Percentiles rank a stretch among this genome's conserved stretches.
Evolutionary conservation across 805 yeast genomes (phyloP).

Genomic region (Metschnikowia proteae): DNA sequence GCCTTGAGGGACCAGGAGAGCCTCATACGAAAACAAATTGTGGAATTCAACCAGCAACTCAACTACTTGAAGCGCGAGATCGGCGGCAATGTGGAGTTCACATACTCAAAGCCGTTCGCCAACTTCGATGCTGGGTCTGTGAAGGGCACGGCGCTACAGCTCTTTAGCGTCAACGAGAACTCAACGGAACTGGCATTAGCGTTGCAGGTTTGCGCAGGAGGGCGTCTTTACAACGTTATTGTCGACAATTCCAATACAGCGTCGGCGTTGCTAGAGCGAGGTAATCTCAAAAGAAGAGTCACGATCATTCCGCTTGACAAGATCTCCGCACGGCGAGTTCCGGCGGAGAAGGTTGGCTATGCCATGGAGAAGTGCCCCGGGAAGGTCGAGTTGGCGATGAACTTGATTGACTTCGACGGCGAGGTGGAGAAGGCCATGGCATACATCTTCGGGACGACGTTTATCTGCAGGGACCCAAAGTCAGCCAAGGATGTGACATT

Average conservation of each 20-base stretch:
- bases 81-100: slow-evolving; percentile 66
- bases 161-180: slow-evolving; percentile 59
- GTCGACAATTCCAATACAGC: slow-evolving; percentile 87
- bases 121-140: slow-evolving; percentile 61
- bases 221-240: slow-evolving; percentile 80
- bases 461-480: slow-evolving; percentile 81
- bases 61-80: slow-evolving; percentile 59
- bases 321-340: slow-evolving; percentile 59
- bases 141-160: slow-evolving; percentile 85
- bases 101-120: slow-evolving; percentile 60
- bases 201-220: slow-evolving; percentile 92
- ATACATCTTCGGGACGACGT: slow-evolving; percentile 85
- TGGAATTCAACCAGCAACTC: slow-evolving; percentile 40
- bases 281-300: slow-evolving; percentile 73
- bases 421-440: slow-evolving; percentile 82
- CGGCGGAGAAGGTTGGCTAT: slow-evolving; percentile 47
- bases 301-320: slow-evolving; percentile 92
- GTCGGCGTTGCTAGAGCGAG: slow-evolving; percentile 73
- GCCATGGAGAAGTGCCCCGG: slow-evolving; percentile 81
- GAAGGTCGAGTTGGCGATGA: slow-evolving; percentile 84
- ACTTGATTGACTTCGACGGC: slow-evolving; percentile 68
- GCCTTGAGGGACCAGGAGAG: slow-evolving; percentile 47
- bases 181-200: slow-evolving; percentile 70
- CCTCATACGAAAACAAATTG: slow-evolving; percentile 16
- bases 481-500: slow-evolving; percentile 88